These are phyloP conservation scores for Aspergillus clavatus DNA, from an alignment of 2,329 filamentous ascomycete species.

Conservation along the genomic window DNA sequence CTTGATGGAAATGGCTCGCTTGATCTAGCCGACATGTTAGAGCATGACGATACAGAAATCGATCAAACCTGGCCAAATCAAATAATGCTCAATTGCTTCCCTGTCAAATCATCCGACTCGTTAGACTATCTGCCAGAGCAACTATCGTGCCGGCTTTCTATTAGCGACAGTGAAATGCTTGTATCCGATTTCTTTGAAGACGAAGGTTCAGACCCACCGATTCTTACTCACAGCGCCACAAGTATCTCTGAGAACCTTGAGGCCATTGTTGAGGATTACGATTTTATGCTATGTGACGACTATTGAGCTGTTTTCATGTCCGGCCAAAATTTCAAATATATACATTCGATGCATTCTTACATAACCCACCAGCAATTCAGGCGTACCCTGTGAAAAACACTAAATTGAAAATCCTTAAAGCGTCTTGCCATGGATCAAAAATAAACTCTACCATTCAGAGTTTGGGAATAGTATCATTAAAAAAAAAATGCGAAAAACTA, in stretches of 20 bases:
- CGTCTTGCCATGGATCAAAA: no score
- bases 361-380: no score
- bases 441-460: no score
- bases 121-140: neutral
- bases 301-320: neutral
- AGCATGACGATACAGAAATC: neutral
- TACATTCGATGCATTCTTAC: neutral
- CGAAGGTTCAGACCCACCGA: neutral
- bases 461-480: no score
- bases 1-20: conserved; percentile 1
- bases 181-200: neutral
- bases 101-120: neutral
- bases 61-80: neutral
- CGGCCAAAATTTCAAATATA: neutral
- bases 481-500: no score
- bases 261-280: neutral
- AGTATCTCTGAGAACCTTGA: neutral
- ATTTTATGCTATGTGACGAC: conserved; percentile 9
- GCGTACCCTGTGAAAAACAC: no score
- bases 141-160: neutral
- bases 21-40: neutral
- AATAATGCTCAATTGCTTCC: neutral
- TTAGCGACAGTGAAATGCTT: conserved; percentile 4
- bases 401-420: no score
- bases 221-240: neutral